Base-by-base conservation (phyloP, 2,329 filamentous ascomycete species). In the Exserohilum turcica region DNA sequence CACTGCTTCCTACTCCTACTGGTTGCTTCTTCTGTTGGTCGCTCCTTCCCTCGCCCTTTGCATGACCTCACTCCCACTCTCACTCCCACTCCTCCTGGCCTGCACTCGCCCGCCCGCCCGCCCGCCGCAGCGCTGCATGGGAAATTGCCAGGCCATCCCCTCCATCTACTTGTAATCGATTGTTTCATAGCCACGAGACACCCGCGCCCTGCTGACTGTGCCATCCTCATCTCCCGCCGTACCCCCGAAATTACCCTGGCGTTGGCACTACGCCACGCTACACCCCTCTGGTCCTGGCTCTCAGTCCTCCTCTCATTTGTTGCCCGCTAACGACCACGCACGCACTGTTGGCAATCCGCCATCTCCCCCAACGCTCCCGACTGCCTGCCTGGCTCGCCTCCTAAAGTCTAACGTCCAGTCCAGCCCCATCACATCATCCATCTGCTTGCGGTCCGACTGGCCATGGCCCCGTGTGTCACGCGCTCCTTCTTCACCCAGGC, bases 221-320 rank as follows among this genome's bases (percentile, higher is more conserved):
- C 21, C 21, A 4, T 24, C 59, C 58, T 56, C 60, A 52, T 56
- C 52, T 49, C 51, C 48, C 47, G 48, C 45, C 55, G 56, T 56
- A 52, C 54, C 54, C 54, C 51, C 48, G 54, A 66, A 61, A 66
- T 66, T 62, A 52, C 56, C 40, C 39, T 46, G 59, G 59, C 59
- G 64, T 64, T 59, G 45, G n/a, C 19, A 24, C 35, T 19, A 13
- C 28, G 13, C 16, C 59, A 38, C 55, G 36, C 52, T 56, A 52
- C 50, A 33, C 54, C 56, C 10, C 9, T 37, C 18, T 19, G 60
- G 59, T 56, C 59, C 57, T 61, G 59, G 37, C 36, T 43, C 28
- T n/a, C 39, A 27, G 4, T 15, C 19, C 24, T n/a, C 15, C 21
- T 45, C 55, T 32, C 18, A 63, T 61, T 60, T 45, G 57, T 39